Base-by-base conservation (phyloP, 371 early-diverging fungal genomes). In the Rhizopus microsporus region DNA sequence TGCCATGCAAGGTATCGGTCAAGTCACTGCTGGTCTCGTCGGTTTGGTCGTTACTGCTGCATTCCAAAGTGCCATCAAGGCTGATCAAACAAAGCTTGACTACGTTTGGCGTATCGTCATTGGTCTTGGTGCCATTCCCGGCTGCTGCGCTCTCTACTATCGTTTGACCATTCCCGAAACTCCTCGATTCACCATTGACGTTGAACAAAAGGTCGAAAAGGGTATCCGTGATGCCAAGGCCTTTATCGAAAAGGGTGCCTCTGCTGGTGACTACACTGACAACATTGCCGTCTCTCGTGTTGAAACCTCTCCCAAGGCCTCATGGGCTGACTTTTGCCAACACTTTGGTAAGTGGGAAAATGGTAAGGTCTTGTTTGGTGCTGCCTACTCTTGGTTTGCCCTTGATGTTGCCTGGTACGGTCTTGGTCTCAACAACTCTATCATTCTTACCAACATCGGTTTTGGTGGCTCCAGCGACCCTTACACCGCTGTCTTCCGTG, bases 341-440 rank as follows among this genome's bases (percentile, higher is more conserved):
- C 74, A 84, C 70, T 88, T 87, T 65, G 77, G 80, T 17, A 55
- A 81, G 39, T 80, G 83, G 78, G 59, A 77, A 51, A 77, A 89
- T 56, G 70, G 62, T 23, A 81, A 77, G 58, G 60, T 83, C 53
- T 69, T 89, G 15, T 61, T 88, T 47, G 89, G 85, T 46, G 70
- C 78, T 35, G 78, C 86, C 32, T 80, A 80, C 56, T 75, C 80
- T 57, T 89, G 89, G 89, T 89, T 89, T 48, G 83, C 88, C 7
- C 84, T 94, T 51, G 95, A 94, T 63, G 84, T 94, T 8, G 93
- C 91, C 10, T 93, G 87, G 82, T 94, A 93, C 59, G 94, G 93
- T 47, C 81, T 91, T 63, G 86, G 90, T 50, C 78, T 94, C 59
- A 93, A 93, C 83, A 82, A 86, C 60, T 80, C 88, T 2, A 82